Percentiles rank a stretch among this genome's conserved stretches.
These are phyloP conservation scores for Kokia cookei DNA, from an alignment of 441 rosid species.

Conservation along the genomic window DNA sequence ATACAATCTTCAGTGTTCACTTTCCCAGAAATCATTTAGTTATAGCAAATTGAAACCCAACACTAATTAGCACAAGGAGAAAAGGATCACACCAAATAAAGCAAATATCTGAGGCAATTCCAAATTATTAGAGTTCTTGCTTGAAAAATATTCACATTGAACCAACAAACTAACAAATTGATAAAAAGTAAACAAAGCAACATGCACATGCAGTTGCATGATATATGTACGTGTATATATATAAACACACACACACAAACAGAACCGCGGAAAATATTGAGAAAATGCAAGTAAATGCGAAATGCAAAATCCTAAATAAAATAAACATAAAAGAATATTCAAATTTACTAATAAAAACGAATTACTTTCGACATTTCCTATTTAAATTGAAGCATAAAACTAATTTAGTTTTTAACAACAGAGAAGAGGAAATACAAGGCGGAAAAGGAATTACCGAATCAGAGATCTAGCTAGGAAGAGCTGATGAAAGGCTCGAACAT, in stretches of 20 bases:
- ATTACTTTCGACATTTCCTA: not conserved
- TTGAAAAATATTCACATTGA: not conserved
- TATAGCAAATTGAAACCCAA: not conserved
- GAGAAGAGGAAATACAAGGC: not conserved
- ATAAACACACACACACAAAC: not conserved
- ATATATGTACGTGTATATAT: not conserved
- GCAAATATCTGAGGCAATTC: not conserved
- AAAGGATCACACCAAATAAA: not conserved
- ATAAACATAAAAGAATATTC: not conserved
- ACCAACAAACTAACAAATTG: not conserved
- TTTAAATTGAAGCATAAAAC: not conserved
- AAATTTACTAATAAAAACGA: not conserved
- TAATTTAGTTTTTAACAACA: not conserved
- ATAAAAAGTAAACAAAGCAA: not conserved
- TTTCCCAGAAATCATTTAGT: not conserved
- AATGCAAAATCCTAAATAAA: not conserved
- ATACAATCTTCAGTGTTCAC: not conserved
- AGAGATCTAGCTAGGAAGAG: conserved; percentile 17
- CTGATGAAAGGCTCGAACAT: not conserved
- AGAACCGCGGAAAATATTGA: not conserved
- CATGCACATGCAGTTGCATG: not conserved
- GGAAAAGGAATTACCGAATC: conserved; percentile 21
- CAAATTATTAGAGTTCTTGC: not conserved
- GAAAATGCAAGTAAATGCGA: not conserved
- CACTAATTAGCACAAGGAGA: not conserved